Evolutionary conservation across 176 grass and related monocot species (phyloP).

Genomic region (Ensete glaucum): DNA sequence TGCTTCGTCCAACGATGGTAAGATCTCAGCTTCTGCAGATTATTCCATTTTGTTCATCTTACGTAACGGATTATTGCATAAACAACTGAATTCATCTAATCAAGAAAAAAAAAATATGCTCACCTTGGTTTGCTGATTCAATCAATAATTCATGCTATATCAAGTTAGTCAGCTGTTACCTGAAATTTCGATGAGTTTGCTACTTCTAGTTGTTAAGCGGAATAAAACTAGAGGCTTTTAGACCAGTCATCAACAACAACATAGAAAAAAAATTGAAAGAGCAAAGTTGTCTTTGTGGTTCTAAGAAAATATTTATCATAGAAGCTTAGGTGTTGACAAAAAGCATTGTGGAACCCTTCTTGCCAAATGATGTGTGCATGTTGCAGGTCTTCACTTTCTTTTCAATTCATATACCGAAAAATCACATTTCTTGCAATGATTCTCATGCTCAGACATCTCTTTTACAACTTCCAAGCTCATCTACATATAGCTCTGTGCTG

Average conservation of each 20-base stretch:
- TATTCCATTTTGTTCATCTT: neutral
- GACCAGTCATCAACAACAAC: too few relatives aligned
- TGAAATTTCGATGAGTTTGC: too few relatives aligned
- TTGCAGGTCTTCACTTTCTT: slow-evolving; percentile 12
- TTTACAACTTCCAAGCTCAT: too few relatives aligned
- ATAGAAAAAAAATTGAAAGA: too few relatives aligned
- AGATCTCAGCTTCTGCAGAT: slow-evolving; percentile 7
- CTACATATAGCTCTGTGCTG: too few relatives aligned
- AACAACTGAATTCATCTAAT: neutral
- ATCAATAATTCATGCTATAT: too few relatives aligned
- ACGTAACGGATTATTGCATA: neutral
- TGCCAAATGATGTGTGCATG: neutral
- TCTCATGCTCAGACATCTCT: neutral
- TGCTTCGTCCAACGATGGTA: slow-evolving; percentile 58
- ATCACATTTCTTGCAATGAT: slow-evolving; percentile 50
- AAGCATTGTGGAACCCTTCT: neutral
- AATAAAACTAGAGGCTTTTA: too few relatives aligned
- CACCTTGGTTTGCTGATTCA: too few relatives aligned
- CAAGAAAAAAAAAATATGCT: neutral
- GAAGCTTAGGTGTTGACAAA: neutral
- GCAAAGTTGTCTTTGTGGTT: too few relatives aligned
- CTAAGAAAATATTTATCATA: too few relatives aligned
- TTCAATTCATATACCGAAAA: slow-evolving; percentile 54
- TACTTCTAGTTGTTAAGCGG: too few relatives aligned
- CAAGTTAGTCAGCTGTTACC: too few relatives aligned